Conservation (phyloP, 345 rosid species). For the Brassica juncea region DNA sequence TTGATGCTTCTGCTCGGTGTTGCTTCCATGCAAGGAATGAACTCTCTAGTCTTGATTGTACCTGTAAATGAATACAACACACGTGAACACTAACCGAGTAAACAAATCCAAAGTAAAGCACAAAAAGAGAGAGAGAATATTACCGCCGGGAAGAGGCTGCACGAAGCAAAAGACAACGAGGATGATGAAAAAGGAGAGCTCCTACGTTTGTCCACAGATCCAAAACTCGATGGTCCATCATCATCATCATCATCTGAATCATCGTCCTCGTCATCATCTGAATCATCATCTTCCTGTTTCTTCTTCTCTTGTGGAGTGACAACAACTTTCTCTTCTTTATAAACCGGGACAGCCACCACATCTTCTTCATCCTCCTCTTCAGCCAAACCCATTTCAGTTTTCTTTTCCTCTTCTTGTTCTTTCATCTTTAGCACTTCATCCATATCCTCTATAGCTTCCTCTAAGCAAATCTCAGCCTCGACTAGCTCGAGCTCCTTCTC, state of each 20-base stretch:
- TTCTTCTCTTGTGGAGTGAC: constrained; percentile 29
- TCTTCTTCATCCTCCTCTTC: constrained; percentile 49
- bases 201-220: constrained; percentile 55
- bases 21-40: constrained; percentile 59
- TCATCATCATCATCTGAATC: constrained; percentile 47
- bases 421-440: constrained; percentile 64
- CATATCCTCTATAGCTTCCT: constrained; percentile 88
- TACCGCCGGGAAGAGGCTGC: constrained; percentile 68
- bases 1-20: constrained; percentile 40
- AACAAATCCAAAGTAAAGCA: neutral
- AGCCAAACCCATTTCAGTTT: constrained; percentile 49
- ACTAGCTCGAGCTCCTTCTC: constrained; percentile 74
- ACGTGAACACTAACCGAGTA: neutral
- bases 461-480: constrained; percentile 82
- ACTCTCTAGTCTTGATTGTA: constrained; percentile 57
- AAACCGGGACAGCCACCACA: constrained; percentile 32
- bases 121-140: constrained; percentile 34
- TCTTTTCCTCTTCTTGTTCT: constrained; percentile 72
- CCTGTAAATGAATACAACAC: constrained; percentile 44
- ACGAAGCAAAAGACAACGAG: constrained; percentile 73
- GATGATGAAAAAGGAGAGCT: constrained; percentile 65
- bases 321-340: constrained; percentile 44
- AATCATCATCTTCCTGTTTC: constrained; percentile 42
- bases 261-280: constrained; percentile 33
- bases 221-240: constrained; percentile 79